Conservation (phyloP, 805 yeast genomes). For the Candida krabiensis region DNA sequence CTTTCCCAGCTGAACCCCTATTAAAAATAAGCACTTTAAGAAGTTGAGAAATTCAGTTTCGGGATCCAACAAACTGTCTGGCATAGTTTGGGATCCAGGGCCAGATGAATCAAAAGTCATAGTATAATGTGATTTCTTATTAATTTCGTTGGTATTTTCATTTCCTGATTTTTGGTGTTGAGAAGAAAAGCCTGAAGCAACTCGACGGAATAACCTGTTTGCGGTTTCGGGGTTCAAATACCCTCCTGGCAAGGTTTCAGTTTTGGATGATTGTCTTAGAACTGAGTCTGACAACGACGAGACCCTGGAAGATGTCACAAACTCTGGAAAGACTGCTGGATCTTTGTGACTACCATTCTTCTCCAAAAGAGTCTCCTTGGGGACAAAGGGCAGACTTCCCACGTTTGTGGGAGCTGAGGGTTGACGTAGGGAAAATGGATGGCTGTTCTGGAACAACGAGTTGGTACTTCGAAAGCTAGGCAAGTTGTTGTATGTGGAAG, state of each 20-base stretch:
- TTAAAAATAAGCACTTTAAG: slow-evolving; percentile 19
- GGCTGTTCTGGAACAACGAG: slow-evolving; percentile 7
- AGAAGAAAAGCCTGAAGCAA: neutral
- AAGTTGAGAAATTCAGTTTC: slow-evolving; percentile 27
- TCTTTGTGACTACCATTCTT: neutral
- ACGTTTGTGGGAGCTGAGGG: slow-evolving; percentile 9
- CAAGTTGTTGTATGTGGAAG: slow-evolving; percentile 18
- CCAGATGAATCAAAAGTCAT: slow-evolving; percentile 10
- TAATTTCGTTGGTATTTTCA: neutral
- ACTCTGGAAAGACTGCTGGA: neutral
- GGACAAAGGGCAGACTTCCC: slow-evolving; percentile 19
- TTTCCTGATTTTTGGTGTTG: neutral
- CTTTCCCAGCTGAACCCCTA: slow-evolving; percentile 20
- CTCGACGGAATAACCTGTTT: slow-evolving; percentile 3
- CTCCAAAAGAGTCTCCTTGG: slow-evolving; percentile 15
- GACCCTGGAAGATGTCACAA: slow-evolving; percentile 13
- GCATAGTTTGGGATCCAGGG: slow-evolving; percentile 10
- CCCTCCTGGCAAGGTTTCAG: slow-evolving; percentile 1
- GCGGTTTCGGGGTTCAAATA: slow-evolving; percentile 5
- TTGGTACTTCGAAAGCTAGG: slow-evolving; percentile 17
- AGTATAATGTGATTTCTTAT: neutral
- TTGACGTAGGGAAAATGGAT: slow-evolving; percentile 10
- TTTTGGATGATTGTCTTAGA: slow-evolving; percentile 2
- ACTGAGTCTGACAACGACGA: slow-evolving; percentile 7
- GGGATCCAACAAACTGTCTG: slow-evolving; percentile 15